Evolutionary conservation across 1,284 basidiomycete species (phyloP), one percentile per base, ranked within the genome.

Genomic region (Ustilago nuda): DNA sequence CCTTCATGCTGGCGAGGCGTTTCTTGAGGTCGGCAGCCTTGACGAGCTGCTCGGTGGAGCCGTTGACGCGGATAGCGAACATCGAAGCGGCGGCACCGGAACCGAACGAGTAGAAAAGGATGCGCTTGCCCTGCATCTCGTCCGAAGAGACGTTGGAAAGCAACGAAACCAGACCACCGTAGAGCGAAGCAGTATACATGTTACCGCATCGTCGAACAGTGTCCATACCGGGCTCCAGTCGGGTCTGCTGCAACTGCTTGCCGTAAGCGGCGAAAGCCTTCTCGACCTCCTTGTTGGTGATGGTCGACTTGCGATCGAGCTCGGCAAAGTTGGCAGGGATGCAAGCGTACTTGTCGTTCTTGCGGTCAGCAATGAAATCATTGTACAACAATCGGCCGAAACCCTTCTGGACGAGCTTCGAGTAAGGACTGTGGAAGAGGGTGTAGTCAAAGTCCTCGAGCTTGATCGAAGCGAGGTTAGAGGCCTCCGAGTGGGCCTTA

Each of bases 101-200:
- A 59, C 96, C 96, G 86, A 95, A 98, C 54, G 94, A 94, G 89
- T 94, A 99, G 89, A 98, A 89, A 79, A 91, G 92, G 84, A 96
- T 89, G 48, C 82, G 78, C 80, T 85, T 85, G 77, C 82, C 82
- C 73, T 84, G 73, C n/a, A 84, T 74, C 52, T 82, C 74, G 45
- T 62, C 54, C 46, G 79, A 71, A 5, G 73, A 35, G 19, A 78
- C 56, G 79, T 84, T 85, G 59, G 71, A 69, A 27, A 85, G 66
- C 61, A 84, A 67, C 37, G 80, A 93, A 39, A 94, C 93, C 68
- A 99, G 90, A 77, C 94, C 95, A 64, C 94, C 94, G 86, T 96
- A 98, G 33, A 99, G 89, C 51, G 94, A 95, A n/a, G 92, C 96
- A 27, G 96, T 95, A 90, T 99, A 98, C 93, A 96, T 97, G 91